Conservation (phyloP, 2,329 filamentous ascomycete species). For the Ampelomyces quisqualis region DNA sequence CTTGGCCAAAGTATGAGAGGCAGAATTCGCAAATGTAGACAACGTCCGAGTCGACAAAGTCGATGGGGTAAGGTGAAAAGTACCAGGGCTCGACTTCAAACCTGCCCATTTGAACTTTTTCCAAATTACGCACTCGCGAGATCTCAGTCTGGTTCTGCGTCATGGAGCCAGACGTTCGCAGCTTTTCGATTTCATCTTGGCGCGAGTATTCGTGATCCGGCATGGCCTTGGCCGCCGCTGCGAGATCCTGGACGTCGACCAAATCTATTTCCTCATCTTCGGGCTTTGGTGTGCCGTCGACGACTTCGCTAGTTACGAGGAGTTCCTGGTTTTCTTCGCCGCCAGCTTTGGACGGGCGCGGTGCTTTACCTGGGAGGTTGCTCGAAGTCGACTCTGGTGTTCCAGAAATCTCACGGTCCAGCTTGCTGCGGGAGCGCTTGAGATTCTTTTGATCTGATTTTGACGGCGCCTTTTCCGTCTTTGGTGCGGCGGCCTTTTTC, state of each 20-base stretch:
- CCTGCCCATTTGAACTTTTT: conserved; percentile 89
- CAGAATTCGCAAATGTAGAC: conserved; percentile 99
- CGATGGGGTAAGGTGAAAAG: conserved; percentile 93
- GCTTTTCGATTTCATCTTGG: conserved; percentile 93
- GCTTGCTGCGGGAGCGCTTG: conserved; percentile 50
- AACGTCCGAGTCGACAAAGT: conserved; percentile 82
- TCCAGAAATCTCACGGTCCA: conserved; percentile 57
- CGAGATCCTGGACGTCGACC: conserved; percentile 54
- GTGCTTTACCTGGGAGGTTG: conserved; percentile 50
- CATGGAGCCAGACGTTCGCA: conserved; percentile 94
- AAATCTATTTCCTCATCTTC: conserved; percentile 56
- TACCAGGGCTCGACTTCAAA: conserved; percentile 97
- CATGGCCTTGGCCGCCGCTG: conserved; percentile 55
- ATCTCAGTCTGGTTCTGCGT: conserved; percentile 98
- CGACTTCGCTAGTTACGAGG: conserved; percentile 49
- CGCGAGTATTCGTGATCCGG: conserved; percentile 64
- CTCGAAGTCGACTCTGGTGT: conserved; percentile 55
- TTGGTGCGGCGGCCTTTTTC: conserved; percentile 64
- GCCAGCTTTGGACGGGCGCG: conserved; percentile 57
- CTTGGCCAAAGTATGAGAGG: conserved; percentile 82
- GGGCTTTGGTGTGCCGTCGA: conserved; percentile 51
- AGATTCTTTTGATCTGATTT: conserved; percentile 50
- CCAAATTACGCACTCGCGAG: conserved; percentile 90
- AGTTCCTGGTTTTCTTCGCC: conserved; percentile 62
- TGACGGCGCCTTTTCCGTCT: conserved; percentile 44